Evolutionary conservation across 1,284 basidiomycete species (phyloP).

Genomic region (Ganoderma sinense): DNA sequence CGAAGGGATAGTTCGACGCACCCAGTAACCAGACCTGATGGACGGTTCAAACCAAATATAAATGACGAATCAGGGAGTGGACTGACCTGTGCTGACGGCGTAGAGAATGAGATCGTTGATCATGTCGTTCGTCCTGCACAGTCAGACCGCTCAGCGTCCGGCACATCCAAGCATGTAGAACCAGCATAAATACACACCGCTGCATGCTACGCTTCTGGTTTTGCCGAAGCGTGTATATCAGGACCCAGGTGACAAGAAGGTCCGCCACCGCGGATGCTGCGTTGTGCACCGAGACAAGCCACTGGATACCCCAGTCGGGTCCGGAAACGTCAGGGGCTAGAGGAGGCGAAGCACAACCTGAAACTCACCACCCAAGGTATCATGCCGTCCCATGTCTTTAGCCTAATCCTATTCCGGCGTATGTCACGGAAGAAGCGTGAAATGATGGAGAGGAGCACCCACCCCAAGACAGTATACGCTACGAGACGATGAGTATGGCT

Average conservation of each 20-base stretch:
- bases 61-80: not conserved
- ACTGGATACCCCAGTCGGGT: not conserved
- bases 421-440: not conserved
- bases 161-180: not conserved
- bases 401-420: not conserved
- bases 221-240: constrained; percentile 11
- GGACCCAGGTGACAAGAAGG: constrained; percentile 7
- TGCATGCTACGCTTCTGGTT: constrained; percentile 3
- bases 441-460: not conserved
- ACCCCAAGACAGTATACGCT: not conserved
- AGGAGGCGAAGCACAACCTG: not conserved
- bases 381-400: constrained; percentile 4
- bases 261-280: constrained; percentile 9
- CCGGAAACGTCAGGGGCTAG: not conserved
- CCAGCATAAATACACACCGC: not conserved
- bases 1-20: not conserved
- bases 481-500: not conserved
- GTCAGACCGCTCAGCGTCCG: not conserved
- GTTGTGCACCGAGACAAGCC: constrained; percentile 9
- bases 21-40: not conserved
- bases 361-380: not conserved
- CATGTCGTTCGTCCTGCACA: constrained; percentile 11
- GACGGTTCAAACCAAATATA: not conserved
- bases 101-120: constrained; percentile 6
- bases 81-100: constrained; percentile 10